Base-by-base conservation (phyloP, 371 early-diverging fungal genomes). In the Batkoa obscura region DNA sequence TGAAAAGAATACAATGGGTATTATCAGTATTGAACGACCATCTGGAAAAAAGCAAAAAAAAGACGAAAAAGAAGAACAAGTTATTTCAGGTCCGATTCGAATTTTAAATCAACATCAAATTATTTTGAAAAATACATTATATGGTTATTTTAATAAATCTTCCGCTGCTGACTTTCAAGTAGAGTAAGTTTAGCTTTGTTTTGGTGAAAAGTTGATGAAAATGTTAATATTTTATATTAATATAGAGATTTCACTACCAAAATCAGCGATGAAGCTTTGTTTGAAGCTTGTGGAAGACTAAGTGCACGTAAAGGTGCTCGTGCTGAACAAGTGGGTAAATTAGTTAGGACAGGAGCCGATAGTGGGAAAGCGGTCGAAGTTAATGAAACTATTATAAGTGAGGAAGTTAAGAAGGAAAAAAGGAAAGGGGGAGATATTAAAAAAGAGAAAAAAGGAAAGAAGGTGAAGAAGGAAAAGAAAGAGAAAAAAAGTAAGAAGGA, bases 251-350 rank as follows among this genome's bases (percentile, higher is more conserved):
- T 80, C 57, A 72, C 75, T 1, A 72, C 83, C 46, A 79, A 78
- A 54, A 63, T 93, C 36, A 72, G 83, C 0, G 93, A 94, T 61
- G 78, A 75, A 34, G 92, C 91, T 62, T 67, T 94, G 41, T 84
- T 94, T 64, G 76, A 74, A n/a, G 90, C 90, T 1, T 94, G 94
- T 62, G 94, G 86, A 66, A 91, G 94, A 0, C 71, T 94, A 52
- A 90, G 85, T 30, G 90, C 90, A 9, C 70, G 90, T 34, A 91
- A 90, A 61, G 94, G 94, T 8, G 94, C 93, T 0, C 72, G 91
- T 34, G 81, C 78, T 8, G 80, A 88, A 56, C 90, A 89, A 59
- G 74, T 69, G 9, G 93, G 89, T n/a, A 90, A 92, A 68, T 71
- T 85, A 35, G 67, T 71, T 13, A 68, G 90, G 36, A 38, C 45